A percentile compares a stretch with the other conserved stretches of the same genome.
These are phyloP conservation scores for Iberis amara DNA, from an alignment of 441 rosid genomes.

Conservation along the genomic window DNA sequence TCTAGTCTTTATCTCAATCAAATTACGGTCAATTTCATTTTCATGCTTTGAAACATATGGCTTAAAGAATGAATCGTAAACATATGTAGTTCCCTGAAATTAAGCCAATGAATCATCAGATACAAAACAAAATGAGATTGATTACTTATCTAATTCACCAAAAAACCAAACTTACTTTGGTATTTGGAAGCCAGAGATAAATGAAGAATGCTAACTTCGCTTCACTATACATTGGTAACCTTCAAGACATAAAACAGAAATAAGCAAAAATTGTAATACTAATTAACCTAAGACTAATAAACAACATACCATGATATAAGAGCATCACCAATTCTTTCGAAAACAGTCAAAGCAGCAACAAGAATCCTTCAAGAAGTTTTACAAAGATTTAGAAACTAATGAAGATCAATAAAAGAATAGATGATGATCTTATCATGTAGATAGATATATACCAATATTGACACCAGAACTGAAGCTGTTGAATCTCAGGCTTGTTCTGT, in stretches of 20 bases:
- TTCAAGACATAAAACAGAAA: constrained; percentile 19
- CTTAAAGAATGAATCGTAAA: constrained; percentile 84
- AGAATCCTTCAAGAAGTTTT: constrained; percentile 62
- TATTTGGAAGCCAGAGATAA: constrained; percentile 73
- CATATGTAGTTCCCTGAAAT: constrained; percentile 79
- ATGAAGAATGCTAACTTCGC: constrained; percentile 69
- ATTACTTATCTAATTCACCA: neutral
- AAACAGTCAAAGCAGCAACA: constrained; percentile 67
- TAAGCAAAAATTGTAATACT: neutral
- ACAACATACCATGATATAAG: constrained; percentile 54
- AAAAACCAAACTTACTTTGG: constrained; percentile 41
- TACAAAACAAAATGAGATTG: constrained; percentile 1
- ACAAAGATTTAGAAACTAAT: neutral
- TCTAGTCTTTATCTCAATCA: constrained; percentile 71
- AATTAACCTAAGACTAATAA: neutral
- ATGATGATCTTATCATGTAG: neutral
- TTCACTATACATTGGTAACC: constrained; percentile 78
- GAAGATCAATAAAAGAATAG: neutral
- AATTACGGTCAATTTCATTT: constrained; percentile 80
- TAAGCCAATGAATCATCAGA: constrained; percentile 2
- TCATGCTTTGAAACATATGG: constrained; percentile 89
- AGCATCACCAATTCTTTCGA: constrained; percentile 69
- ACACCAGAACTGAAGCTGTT: constrained; percentile 94
- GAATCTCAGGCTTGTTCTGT: constrained; percentile 81
- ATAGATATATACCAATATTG: constrained; percentile 65